Conservation (phyloP, 148 eudicot genomes). For the Agrostemma githago region DNA sequence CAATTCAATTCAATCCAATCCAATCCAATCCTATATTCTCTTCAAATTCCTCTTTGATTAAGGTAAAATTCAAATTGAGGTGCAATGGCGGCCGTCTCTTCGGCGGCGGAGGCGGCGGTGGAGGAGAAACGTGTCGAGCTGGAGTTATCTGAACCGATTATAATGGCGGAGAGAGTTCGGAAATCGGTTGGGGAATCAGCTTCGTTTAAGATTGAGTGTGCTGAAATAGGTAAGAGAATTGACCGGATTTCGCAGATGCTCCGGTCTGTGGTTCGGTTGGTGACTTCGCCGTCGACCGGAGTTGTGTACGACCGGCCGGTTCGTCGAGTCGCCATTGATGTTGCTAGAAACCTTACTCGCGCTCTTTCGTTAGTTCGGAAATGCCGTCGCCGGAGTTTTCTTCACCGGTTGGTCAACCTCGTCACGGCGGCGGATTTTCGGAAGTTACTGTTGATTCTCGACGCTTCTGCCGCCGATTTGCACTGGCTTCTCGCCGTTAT, state of each 20-base stretch:
- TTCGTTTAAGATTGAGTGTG: constrained; percentile 44
- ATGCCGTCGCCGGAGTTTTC: constrained; percentile 50
- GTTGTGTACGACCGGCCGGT: constrained; percentile 54
- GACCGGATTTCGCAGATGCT: constrained; percentile 42
- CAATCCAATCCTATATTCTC: neutral
- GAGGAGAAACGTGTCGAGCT: constrained; percentile 33
- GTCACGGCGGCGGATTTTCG: constrained; percentile 65
- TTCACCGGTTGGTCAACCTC: constrained; percentile 47
- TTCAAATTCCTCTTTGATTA: neutral
- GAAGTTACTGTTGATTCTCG: constrained; percentile 33
- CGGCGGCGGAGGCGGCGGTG: constrained; percentile 10
- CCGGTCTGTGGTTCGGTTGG: constrained; percentile 45
- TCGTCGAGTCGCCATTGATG: constrained; percentile 45
- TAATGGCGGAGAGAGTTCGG: constrained; percentile 38
- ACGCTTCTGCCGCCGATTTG: constrained; percentile 55
- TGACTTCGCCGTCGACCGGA: constrained; percentile 20
- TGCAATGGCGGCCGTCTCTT: neutral
- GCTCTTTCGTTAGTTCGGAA: constrained; percentile 42
- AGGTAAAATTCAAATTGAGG: neutral
- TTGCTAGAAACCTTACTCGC: constrained; percentile 31
- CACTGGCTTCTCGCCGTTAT: constrained; percentile 55
- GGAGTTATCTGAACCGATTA: constrained; percentile 42
- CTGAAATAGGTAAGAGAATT: constrained; percentile 33
- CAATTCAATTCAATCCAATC: neutral
- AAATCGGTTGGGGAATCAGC: constrained; percentile 30